These are phyloP conservation scores for Poa annua DNA, from an alignment of 176 grass and related monocot genomes.

Conservation along the genomic window DNA sequence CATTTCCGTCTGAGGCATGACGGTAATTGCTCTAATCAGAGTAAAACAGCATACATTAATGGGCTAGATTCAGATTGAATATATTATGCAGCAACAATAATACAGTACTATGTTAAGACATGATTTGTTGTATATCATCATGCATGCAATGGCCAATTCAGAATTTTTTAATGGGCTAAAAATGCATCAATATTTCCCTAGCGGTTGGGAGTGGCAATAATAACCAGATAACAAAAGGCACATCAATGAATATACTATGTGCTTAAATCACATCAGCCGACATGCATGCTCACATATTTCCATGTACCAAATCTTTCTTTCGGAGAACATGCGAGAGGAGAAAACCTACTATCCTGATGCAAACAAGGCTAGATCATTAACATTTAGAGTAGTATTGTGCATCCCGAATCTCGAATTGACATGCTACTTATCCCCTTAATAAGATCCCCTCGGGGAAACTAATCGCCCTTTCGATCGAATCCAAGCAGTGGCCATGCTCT, in stretches of 20 bases:
- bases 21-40: background rate
- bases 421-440: background rate
- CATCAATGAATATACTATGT: background rate
- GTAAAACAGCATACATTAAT: background rate
- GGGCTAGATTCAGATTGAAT: background rate
- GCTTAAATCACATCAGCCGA: slow-evolving; percentile 17
- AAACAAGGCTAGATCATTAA: slow-evolving; percentile 18
- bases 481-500: slow-evolving; percentile 32
- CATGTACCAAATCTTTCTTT: slow-evolving; percentile 24
- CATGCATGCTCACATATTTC: slow-evolving; percentile 38
- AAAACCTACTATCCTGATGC: background rate
- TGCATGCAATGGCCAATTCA: background rate
- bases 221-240: background rate
- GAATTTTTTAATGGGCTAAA: background rate
- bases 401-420: slow-evolving; percentile 38
- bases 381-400: background rate
- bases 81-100: background rate
- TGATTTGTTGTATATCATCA: background rate
- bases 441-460: background rate
- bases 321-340: slow-evolving; percentile 14
- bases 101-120: background rate
- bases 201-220: background rate
- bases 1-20: background rate
- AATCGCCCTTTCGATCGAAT: slow-evolving; percentile 31
- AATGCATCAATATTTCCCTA: background rate